These are phyloP conservation scores for Aspergillus sclerotiicarbonarius DNA, from an alignment of 495 filamentous ascomycete genomes.

Conservation along the genomic window DNA sequence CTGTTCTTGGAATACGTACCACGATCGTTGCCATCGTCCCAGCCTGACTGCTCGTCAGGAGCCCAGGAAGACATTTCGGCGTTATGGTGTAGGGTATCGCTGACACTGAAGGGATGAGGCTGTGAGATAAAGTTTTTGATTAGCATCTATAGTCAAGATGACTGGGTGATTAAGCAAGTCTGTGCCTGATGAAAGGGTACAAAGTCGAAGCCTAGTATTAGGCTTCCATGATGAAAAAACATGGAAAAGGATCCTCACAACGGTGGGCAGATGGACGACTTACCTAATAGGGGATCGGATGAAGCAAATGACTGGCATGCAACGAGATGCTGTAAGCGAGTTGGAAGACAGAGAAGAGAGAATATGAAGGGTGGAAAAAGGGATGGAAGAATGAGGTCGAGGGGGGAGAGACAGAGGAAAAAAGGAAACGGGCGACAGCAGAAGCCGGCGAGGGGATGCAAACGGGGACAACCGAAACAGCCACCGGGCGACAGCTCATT, in stretches of 20 bases:
- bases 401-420: background rate
- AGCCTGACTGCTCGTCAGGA: background rate
- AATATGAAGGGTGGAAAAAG: background rate
- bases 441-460: conserved; percentile 7
- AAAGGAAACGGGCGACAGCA: background rate
- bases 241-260: background rate
- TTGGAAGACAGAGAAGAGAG: background rate
- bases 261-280: too few species aligned
- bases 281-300: too few species aligned
- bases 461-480: background rate
- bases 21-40: conserved; percentile 4
- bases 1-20: conserved; percentile 2
- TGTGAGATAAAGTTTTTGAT: background rate
- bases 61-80: background rate
- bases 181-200: background rate
- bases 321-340: background rate
- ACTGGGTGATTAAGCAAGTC: background rate
- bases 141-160: background rate
- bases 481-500: background rate
- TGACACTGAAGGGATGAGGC: background rate
- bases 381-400: background rate
- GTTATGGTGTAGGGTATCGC: too few species aligned
- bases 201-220: too few species aligned
- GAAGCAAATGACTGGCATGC: background rate
- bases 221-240: background rate